Conservation (phyloP, 2,329 filamentous ascomycete genomes). For the Cercospora sp. region DNA sequence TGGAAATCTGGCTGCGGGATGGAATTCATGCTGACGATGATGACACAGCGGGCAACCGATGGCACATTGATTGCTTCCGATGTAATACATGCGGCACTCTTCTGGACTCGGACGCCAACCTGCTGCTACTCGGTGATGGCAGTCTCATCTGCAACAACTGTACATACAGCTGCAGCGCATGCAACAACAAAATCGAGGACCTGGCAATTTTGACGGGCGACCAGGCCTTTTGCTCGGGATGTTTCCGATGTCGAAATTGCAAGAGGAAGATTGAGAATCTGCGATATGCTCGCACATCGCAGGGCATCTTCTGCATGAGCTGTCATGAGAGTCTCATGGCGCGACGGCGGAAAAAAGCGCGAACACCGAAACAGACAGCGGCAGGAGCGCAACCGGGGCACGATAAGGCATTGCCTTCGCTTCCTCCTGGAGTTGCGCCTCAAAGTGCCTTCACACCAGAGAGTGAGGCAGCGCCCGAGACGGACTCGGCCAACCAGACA, state of each 20-base stretch:
- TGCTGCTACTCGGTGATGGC: slow-evolving; percentile 93
- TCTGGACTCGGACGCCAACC: slow-evolving; percentile 96
- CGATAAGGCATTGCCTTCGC: slow-evolving; percentile 89
- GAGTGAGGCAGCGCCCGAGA: slow-evolving; percentile 58
- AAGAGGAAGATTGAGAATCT: slow-evolving; percentile 99
- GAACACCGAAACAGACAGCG: slow-evolving; percentile 54
- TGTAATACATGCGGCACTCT: slow-evolving; percentile 85
- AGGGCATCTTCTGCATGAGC: slow-evolving; percentile 99
- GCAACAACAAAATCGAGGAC: slow-evolving; percentile 96
- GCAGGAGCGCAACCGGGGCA: slow-evolving; percentile 46
- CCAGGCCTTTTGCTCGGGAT: slow-evolving; percentile 95
- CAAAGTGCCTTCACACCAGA: slow-evolving; percentile 62
- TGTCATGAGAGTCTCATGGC: slow-evolving; percentile 98
- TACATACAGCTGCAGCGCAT: slow-evolving; percentile 97
- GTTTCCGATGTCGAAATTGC: slow-evolving; percentile 96
- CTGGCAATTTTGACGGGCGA: slow-evolving; percentile 95
- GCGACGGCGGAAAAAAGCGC: slow-evolving; percentile 81
- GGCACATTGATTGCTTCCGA: slow-evolving; percentile 92
- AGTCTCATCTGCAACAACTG: slow-evolving; percentile 99
- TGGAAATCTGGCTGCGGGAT: not conserved
- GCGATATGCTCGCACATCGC: slow-evolving; percentile 93
- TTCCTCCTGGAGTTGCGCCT: slow-evolving; percentile 73
- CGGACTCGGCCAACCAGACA: slow-evolving; percentile 65
- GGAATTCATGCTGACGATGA: slow-evolving; percentile 9
- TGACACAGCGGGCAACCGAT: slow-evolving; percentile 32